A percentile compares a stretch with the other conserved stretches of the same genome.
Evolutionary conservation across 2,329 filamentous ascomycete genomes (phyloP).

Genomic region (Apiospora rasikravindrae): DNA sequence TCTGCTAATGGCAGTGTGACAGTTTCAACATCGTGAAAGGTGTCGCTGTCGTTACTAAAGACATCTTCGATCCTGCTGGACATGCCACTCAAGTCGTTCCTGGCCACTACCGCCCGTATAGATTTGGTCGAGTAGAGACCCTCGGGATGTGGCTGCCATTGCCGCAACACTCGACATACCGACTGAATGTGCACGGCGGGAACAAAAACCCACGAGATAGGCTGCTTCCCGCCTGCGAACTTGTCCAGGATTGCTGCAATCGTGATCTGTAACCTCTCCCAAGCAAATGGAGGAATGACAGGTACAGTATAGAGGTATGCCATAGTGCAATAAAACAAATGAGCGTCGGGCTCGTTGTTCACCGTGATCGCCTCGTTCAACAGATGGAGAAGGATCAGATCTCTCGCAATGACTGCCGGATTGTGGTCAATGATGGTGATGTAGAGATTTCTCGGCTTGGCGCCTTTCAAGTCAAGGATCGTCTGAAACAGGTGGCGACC

Average conservation of each 20-base stretch:
- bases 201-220: background rate
- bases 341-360: background rate
- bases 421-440: constrained; percentile 19
- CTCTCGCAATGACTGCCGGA: background rate
- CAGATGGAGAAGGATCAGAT: background rate
- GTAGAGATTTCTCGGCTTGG: background rate
- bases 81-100: too few relatives aligned
- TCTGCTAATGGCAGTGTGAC: background rate
- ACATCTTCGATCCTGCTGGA: too few relatives aligned
- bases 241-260: background rate
- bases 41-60: too few relatives aligned
- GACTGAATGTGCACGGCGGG: background rate
- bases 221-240: background rate
- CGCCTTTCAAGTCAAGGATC: background rate
- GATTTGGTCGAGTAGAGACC: background rate
- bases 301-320: background rate
- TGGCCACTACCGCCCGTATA: background rate
- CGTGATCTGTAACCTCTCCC: background rate
- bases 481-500: background rate
- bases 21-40: too few relatives aligned
- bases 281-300: background rate
- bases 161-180: background rate
- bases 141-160: background rate
- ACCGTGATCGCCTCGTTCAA: background rate
- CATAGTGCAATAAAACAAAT: background rate